phyloP scores from a whole-genome alignment of 345 rosid genomes.

The Pelargonium nanum region DNA sequence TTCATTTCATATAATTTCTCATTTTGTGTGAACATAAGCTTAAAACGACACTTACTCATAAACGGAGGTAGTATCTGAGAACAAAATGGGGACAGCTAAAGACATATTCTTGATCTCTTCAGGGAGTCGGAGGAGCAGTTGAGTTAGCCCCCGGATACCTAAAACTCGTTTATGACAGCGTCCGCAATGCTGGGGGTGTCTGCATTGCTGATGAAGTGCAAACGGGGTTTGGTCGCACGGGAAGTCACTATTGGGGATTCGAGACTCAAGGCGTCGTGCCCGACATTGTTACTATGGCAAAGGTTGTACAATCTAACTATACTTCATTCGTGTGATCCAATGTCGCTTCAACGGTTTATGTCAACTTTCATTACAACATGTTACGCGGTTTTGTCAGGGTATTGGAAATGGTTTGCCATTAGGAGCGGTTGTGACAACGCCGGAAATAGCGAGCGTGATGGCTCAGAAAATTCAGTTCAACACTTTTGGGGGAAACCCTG shows the following conservation, averaged over 20 bases:
- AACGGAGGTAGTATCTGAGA: no score
- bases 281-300: constrained; percentile 96
- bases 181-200: constrained; percentile 76
- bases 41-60: no score
- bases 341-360: neutral
- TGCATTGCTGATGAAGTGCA: constrained; percentile 98
- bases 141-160: constrained; percentile 93
- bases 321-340: neutral
- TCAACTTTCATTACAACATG: constrained; percentile 15
- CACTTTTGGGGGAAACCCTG: constrained; percentile 96
- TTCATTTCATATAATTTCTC: no score
- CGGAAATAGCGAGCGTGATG: constrained; percentile 89
- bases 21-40: no score
- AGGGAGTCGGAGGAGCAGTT: constrained; percentile 96
- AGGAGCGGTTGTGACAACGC: constrained; percentile 93
- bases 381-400: constrained; percentile 35
- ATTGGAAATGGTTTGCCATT: constrained; percentile 93
- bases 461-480: constrained; percentile 77
- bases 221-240: constrained; percentile 86
- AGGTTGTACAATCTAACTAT: constrained; percentile 32
- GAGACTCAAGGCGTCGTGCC: constrained; percentile 89
- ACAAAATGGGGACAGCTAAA: no score
- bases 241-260: constrained; percentile 94
- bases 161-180: constrained; percentile 67
- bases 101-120: constrained; percentile 1